A percentile compares a stretch with the other conserved stretches of the same genome.
Evolutionary conservation across 306 rosid genomes (phyloP).

Genomic region (Luffa aegyptiaca): DNA sequence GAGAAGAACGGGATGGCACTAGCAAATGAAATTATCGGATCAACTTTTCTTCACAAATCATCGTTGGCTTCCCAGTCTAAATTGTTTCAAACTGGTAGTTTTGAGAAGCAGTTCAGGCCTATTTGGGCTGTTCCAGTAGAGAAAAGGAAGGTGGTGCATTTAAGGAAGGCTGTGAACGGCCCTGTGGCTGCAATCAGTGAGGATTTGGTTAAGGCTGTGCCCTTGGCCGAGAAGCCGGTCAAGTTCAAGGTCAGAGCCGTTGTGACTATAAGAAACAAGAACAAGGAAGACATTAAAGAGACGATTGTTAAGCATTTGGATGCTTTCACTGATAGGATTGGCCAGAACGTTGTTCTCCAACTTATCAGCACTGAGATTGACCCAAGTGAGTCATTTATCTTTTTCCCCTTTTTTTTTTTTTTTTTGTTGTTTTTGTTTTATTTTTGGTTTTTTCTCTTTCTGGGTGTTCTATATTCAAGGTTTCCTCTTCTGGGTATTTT

Average conservation of each 20-base stretch:
- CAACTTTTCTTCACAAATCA: conserved; percentile 36
- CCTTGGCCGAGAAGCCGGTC: conserved; percentile 43
- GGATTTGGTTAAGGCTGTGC: conserved; percentile 37
- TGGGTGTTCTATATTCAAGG: neutral
- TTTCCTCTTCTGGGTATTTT: neutral
- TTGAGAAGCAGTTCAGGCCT: conserved; percentile 22
- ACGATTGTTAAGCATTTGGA: conserved; percentile 56
- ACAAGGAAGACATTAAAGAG: conserved; percentile 68
- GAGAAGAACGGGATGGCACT: conserved; percentile 36
- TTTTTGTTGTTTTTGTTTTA: neutral
- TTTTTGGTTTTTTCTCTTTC: neutral
- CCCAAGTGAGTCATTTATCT: conserved; percentile 51
- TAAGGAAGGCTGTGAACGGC: conserved; percentile 31
- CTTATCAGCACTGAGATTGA: conserved; percentile 71
- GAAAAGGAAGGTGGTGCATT: conserved; percentile 19
- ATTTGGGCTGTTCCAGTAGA: conserved; percentile 24
- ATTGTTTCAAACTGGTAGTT: conserved; percentile 8
- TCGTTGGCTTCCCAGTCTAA: conserved; percentile 26
- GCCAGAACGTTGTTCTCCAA: conserved; percentile 66
- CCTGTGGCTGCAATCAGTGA: conserved; percentile 80
- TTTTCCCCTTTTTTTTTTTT: neutral
- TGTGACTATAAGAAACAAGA: conserved; percentile 75
- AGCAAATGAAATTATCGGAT: conserved; percentile 38
- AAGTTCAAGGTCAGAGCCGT: conserved; percentile 76
- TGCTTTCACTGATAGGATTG: conserved; percentile 57